Evolutionary conservation across 1,284 basidiomycete species (phyloP).

Genomic region (Trichosporon inkin): DNA sequence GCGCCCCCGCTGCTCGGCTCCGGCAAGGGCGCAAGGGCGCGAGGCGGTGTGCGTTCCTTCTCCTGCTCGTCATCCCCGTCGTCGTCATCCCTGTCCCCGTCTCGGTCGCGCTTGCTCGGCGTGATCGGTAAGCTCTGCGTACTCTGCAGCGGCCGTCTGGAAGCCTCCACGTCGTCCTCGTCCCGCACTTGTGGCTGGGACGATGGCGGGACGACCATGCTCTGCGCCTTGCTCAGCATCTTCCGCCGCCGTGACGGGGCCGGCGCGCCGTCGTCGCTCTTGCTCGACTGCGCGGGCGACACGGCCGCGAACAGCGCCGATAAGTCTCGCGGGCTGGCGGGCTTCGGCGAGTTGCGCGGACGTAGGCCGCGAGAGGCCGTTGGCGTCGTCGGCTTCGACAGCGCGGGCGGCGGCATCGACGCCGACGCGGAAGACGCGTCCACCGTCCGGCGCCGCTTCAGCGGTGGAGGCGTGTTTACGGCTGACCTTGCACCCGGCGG

Average conservation of each 20-base stretch:
- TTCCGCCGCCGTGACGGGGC: constrained; percentile 13
- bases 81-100: constrained; percentile 23
- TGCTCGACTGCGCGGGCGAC: constrained; percentile 16
- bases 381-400: constrained; percentile 2
- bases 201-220: constrained; percentile 24
- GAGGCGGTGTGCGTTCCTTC: constrained; percentile 3
- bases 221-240: constrained; percentile 44
- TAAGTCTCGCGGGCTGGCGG: constrained; percentile 25
- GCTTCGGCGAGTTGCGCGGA: constrained; percentile 9
- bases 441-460: neutral
- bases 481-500: neutral
- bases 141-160: neutral
- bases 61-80: constrained; percentile 5
- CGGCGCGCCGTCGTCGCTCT: neutral
- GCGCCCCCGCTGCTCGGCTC: constrained; percentile 25
- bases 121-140: constrained; percentile 20
- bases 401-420: constrained; percentile 1
- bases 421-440: neutral
- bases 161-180: constrained; percentile 10
- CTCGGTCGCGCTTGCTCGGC: constrained; percentile 10
- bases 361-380: neutral
- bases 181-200: constrained; percentile 3
- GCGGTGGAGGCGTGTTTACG: neutral
- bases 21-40: constrained; percentile 12
- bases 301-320: constrained; percentile 31